Evolutionary conservation across 495 filamentous ascomycete genomes (phyloP), one percentile per base, ranked within the genome.

Genomic region (Xylaria acuta): DNA sequence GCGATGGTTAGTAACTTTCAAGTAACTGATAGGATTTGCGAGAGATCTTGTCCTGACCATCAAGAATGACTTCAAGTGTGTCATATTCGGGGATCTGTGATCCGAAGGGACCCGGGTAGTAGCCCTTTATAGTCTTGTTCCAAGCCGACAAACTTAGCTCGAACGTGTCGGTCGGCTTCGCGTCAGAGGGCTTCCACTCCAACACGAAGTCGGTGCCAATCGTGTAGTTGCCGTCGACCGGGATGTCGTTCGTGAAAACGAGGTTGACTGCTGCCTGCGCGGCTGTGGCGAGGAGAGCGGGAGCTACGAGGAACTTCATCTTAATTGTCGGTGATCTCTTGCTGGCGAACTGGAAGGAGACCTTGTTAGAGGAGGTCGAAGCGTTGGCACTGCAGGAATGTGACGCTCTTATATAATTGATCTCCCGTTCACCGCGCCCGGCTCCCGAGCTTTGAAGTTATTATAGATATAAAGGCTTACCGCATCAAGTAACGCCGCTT

Each of bases 171-270:
- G 27, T 34, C 14, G 56, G 30, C 9, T 9, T 38, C 14, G 56
- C 30, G 32, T 60, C 32, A 32, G 1, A 60, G 30, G 56, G 2
- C 32, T 60, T 60, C 56, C 56, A 60, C 27, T 16, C 7, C 14
- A 60, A 6, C 4, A n/a, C 32, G 32, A 60, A 60, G 56, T 60
- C 32, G 27, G 30, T 60, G 32, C 56, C 32, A 14, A 60, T 38
- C 30, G 30, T 60, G 32, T 34, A 60, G 32, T 36, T 60, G 32
- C 14, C 56, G 32, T 60, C 56, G 56, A 60, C 56, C 8, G 56
- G 56, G 32, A 60, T 60, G 32, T 60, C 32, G 22, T 38, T 60
- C 32, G 12, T 12, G 27, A 32, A 60, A 36, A 1, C 27, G 11
- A 58, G 8, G 54, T 6, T 3, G 56, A 32, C 3, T 1, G 16